A percentile compares a stretch with the other conserved stretches of the same genome.
Evolutionary conservation across 1,139 yeast genomes (phyloP).

Genomic region (Pichia sp.): DNA sequence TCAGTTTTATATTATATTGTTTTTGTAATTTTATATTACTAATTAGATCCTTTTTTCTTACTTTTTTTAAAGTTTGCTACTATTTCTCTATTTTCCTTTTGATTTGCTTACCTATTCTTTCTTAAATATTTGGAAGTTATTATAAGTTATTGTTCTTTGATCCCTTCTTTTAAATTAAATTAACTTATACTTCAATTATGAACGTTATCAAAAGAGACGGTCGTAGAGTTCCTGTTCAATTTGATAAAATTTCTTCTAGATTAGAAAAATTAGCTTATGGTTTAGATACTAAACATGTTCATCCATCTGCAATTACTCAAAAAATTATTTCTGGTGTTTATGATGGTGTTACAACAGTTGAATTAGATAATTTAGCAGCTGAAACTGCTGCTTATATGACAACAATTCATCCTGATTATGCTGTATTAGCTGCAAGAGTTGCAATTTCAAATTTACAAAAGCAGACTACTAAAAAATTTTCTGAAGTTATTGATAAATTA

Average conservation of each 20-base stretch:
- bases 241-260: constrained; percentile 37
- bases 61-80: neutral
- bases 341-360: constrained; percentile 94
- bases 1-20: too few relatives aligned
- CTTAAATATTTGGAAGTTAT: too few relatives aligned
- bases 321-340: constrained; percentile 56
- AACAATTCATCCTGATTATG: constrained; percentile 94
- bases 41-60: too few relatives aligned
- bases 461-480: constrained; percentile 84
- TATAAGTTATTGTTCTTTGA: neutral
- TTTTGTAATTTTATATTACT: too few relatives aligned
- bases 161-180: neutral
- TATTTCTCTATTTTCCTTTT: neutral
- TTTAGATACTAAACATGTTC: constrained; percentile 52
- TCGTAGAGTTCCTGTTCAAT: constrained; percentile 51
- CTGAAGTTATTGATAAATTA: constrained; percentile 65
- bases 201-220: constrained; percentile 55
- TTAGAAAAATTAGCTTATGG: constrained; percentile 44
- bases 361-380: constrained; percentile 87
- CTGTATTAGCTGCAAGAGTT: constrained; percentile 88
- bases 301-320: constrained; percentile 53
- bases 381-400: constrained; percentile 98
- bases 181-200: constrained; percentile 28
- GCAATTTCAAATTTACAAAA: constrained; percentile 89
- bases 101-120: neutral